Evolutionary conservation across 1,284 basidiomycete genomes (phyloP).

Genomic region (Ceratobasidium sp.): DNA sequence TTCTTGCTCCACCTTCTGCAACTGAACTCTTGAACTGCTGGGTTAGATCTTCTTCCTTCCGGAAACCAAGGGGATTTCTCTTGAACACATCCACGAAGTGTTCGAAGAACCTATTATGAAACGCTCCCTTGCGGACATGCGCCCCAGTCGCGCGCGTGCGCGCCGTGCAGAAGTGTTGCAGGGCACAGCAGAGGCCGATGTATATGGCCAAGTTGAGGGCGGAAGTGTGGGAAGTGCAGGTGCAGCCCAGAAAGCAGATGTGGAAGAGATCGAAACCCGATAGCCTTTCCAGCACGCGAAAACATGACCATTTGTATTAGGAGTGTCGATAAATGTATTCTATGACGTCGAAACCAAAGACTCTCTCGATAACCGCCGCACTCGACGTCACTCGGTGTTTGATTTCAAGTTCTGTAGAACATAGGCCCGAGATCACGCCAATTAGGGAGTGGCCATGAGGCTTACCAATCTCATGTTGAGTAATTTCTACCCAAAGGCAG

Average conservation of each 20-base stretch:
- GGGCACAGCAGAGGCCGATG: conserved; percentile 34
- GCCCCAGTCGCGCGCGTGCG: conserved; percentile 39
- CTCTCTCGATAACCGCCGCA: neutral
- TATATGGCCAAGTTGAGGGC: conserved; percentile 38
- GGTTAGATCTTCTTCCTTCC: conserved; percentile 52
- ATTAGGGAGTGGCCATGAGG: no score
- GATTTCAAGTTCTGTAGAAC: no score
- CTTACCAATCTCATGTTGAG: no score
- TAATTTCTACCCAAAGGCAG: no score
- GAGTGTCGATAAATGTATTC: neutral
- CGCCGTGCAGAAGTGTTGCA: conserved; percentile 42
- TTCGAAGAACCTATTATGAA: conserved; percentile 54
- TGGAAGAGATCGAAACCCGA: conserved; percentile 36
- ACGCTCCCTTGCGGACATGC: conserved; percentile 52
- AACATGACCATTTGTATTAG: conserved; percentile 2
- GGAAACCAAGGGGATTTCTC: conserved; percentile 53
- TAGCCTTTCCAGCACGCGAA: neutral
- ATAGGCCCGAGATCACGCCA: no score
- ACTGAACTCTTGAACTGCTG: neutral
- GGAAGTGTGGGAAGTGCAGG: conserved; percentile 18
- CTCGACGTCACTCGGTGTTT: no score
- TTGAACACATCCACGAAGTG: conserved; percentile 53
- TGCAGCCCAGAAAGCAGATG: neutral
- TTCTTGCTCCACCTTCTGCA: neutral
- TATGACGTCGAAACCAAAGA: neutral